Conservation (phyloP, 2,329 filamentous ascomycete species). For the Penicillium sp. region DNA sequence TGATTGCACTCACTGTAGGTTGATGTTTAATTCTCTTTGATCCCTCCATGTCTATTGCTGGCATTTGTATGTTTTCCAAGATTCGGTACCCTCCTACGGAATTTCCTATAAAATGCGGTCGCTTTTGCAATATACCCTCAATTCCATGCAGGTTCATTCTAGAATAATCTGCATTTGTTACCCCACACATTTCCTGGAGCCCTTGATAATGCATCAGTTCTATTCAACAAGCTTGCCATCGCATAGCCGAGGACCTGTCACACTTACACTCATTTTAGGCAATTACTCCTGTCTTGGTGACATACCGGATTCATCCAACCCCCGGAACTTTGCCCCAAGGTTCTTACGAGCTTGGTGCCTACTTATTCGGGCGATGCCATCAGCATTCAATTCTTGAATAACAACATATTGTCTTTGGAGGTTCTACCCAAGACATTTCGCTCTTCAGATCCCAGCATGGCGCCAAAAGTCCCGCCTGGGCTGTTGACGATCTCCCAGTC, state of each 20-base stretch:
- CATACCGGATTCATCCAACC: background rate
- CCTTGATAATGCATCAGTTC: background rate
- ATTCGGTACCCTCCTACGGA: background rate
- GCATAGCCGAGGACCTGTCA: background rate
- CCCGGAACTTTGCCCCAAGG: background rate
- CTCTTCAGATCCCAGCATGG: slow-evolving; percentile 30
- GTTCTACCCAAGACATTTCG: background rate
- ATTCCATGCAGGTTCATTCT: background rate
- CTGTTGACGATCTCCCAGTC: slow-evolving; percentile 43
- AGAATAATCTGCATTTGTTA: background rate
- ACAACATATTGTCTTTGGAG: background rate
- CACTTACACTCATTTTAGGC: background rate
- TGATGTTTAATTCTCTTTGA: background rate
- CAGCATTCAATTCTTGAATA: background rate
- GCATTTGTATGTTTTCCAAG: background rate
- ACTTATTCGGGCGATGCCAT: background rate
- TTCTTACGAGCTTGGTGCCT: background rate
- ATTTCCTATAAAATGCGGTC: background rate
- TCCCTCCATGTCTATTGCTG: background rate
- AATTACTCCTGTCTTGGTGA: background rate
- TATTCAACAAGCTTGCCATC: background rate
- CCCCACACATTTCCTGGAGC: background rate
- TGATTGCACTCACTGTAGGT: background rate
- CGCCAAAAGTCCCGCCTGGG: slow-evolving; percentile 40
- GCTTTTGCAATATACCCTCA: background rate